These are phyloP conservation scores for Casuarina equisetifolia DNA, from an alignment of 306 rosid genomes.

Conservation along the genomic window DNA sequence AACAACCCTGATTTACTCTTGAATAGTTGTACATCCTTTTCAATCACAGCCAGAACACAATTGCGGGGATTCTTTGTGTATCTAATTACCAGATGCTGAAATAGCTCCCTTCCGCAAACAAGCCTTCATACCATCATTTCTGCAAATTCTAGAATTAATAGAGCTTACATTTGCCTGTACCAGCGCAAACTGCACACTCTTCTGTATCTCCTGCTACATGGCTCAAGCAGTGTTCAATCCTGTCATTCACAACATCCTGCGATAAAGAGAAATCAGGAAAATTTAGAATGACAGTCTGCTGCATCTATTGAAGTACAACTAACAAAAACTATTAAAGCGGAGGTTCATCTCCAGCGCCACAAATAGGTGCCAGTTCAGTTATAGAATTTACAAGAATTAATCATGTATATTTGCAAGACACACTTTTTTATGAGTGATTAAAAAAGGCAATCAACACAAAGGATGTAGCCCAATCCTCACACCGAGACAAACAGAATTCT, in stretches of 20 bases:
- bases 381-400: neutral
- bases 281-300: conserved; percentile 25
- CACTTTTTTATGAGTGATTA: neutral
- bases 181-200: conserved; percentile 80
- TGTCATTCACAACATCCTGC: conserved; percentile 86
- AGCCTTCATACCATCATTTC: neutral
- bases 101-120: neutral
- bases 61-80: neutral
- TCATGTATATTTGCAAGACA: neutral
- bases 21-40: neutral
- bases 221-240: conserved; percentile 75
- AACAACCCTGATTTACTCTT: neutral
- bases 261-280: conserved; percentile 17
- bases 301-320: neutral
- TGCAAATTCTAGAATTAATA: conserved; percentile 28
- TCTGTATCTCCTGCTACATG: conserved; percentile 74
- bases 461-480: neutral
- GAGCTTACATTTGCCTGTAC: conserved; percentile 78
- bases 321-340: neutral
- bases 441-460: neutral
- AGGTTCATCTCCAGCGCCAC: neutral
- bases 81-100: neutral
- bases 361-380: neutral
- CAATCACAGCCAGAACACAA: neutral
- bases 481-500: conserved; percentile 1